Conservation (phyloP, 257 asterid species). For the Solanum bukasovii region DNA sequence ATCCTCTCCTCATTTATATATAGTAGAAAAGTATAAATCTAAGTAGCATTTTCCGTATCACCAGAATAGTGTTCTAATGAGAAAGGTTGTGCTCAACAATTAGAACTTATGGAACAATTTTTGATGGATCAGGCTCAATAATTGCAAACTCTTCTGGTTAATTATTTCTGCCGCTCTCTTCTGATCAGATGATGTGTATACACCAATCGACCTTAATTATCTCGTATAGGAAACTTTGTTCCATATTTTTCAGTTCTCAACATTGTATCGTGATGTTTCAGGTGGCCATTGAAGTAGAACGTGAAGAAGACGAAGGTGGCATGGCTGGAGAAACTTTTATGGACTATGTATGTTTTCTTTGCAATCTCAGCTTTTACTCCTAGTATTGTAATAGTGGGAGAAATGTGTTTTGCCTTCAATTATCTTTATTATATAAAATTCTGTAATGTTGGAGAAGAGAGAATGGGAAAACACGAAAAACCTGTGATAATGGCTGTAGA, state of each 20-base stretch:
- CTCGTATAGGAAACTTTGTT: neutral
- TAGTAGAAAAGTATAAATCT: neutral
- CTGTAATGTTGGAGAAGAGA: slow-evolving; percentile 1
- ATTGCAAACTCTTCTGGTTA: neutral
- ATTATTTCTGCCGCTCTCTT: neutral
- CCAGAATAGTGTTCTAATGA: neutral
- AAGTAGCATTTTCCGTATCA: neutral
- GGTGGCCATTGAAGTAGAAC: slow-evolving; percentile 94
- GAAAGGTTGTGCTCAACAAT: neutral
- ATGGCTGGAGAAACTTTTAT: slow-evolving; percentile 90
- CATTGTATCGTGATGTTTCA: slow-evolving; percentile 16
- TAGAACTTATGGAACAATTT: neutral
- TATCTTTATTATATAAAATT: neutral
- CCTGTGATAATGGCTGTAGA: neutral
- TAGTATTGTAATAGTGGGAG: neutral
- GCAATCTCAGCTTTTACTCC: neutral
- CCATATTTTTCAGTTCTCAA: neutral
- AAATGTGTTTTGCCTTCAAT: neutral
- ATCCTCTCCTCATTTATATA: neutral
- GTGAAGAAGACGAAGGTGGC: slow-evolving; percentile 99
- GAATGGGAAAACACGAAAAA: neutral
- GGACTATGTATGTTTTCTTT: slow-evolving; percentile 55
- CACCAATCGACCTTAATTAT: neutral
- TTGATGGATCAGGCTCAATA: neutral
- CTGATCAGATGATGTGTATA: neutral